phyloP scores from a whole-genome alignment of 202 grass and related monocot species.

The Dendrocalamus latiflorus region DNA sequence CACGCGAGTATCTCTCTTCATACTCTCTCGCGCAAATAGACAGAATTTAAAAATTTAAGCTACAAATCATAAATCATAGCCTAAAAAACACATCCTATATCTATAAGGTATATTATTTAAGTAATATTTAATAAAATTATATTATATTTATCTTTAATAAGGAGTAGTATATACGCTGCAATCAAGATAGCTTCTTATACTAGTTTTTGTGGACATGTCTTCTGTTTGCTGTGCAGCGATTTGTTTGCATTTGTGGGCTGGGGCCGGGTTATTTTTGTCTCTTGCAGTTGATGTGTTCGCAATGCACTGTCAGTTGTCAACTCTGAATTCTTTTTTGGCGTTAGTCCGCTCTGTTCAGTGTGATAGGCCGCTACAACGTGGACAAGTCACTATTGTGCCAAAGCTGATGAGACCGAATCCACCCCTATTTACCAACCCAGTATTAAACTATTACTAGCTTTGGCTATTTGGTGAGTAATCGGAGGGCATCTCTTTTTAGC shows the following conservation, averaged over 20 bases:
- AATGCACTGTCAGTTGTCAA: neutral
- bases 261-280: too few relatives aligned
- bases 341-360: neutral
- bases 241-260: conserved; percentile 12
- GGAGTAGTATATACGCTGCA: neutral
- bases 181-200: too few relatives aligned
- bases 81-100: too few relatives aligned
- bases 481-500: too few relatives aligned
- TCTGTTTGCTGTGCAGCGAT: neutral
- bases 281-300: neutral
- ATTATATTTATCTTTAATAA: too few relatives aligned
- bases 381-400: neutral
- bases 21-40: too few relatives aligned
- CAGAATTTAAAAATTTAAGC: too few relatives aligned
- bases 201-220: neutral
- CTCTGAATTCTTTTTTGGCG: neutral
- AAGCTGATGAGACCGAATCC: neutral
- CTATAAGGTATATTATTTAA: too few relatives aligned
- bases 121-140: too few relatives aligned
- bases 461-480: neutral
- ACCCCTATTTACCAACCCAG: neutral
- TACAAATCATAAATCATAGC: too few relatives aligned
- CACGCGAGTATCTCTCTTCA: too few relatives aligned
- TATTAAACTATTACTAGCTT: neutral
- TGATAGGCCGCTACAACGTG: neutral